These are phyloP conservation scores for Mycena albidolilacea DNA, from an alignment of 768 basidiomycete species.

Conservation along the genomic window DNA sequence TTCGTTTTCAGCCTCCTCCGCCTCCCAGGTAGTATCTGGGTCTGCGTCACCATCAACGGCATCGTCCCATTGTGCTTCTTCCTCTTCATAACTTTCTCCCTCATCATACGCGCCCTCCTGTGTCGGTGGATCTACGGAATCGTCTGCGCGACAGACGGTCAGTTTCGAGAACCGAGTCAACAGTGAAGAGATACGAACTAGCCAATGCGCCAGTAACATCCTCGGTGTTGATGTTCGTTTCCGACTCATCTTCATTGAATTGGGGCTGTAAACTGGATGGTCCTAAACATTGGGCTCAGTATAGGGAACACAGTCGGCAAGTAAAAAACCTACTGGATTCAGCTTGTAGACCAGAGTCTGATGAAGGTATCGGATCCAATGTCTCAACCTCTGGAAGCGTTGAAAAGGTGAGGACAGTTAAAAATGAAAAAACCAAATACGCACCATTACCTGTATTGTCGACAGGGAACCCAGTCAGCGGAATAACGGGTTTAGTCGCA, in stretches of 20 bases:
- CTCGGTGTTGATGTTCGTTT: constrained; percentile 45
- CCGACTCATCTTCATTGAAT: constrained; percentile 46
- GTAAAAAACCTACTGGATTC: constrained; percentile 19
- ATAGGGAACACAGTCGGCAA: not conserved
- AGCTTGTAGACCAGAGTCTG: not conserved
- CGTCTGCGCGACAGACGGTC: constrained; percentile 19
- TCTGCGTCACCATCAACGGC: constrained; percentile 64
- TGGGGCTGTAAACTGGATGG: constrained; percentile 11
- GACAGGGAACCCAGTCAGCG: constrained; percentile 29
- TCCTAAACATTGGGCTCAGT: not conserved
- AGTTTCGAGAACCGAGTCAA: not conserved
- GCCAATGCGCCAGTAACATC: constrained; percentile 3
- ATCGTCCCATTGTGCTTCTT: constrained; percentile 56
- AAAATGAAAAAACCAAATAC: constrained; percentile 1
- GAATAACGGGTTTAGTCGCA: constrained; percentile 25
- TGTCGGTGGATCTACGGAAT: constrained; percentile 32
- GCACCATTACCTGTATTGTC: constrained; percentile 37
- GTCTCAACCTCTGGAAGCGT: constrained; percentile 21
- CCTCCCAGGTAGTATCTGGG: constrained; percentile 60
- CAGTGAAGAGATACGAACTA: constrained; percentile 13
- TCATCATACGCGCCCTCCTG: constrained; percentile 41
- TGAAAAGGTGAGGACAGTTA: not conserved
- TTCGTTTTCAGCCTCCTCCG: constrained; percentile 61
- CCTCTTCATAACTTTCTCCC: constrained; percentile 48
- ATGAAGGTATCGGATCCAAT: not conserved